Evolutionary conservation across 2,329 filamentous ascomycete species (phyloP).

Genomic region (Fusarium nelsonii): DNA sequence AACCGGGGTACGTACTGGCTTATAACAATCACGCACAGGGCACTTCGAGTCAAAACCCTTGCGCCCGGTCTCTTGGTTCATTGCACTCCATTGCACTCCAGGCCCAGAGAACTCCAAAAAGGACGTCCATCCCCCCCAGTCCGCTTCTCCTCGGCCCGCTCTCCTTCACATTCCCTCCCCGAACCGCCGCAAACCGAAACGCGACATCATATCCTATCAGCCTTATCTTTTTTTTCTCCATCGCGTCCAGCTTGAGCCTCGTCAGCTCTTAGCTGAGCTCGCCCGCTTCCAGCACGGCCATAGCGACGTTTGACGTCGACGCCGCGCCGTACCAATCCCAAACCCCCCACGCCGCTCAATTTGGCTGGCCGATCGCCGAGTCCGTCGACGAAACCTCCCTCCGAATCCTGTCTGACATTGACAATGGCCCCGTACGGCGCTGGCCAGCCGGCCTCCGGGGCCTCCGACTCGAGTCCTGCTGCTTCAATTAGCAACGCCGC

Average conservation of each 20-base stretch:
- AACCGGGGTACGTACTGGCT: conserved; percentile 36
- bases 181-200: conserved; percentile 55
- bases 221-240: conserved; percentile 19
- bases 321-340: conserved; percentile 15
- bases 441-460: conserved; percentile 38
- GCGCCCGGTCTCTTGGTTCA: conserved; percentile 7
- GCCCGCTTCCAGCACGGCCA: conserved; percentile 27
- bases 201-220: conserved; percentile 33
- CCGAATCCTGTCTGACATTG: conserved; percentile 6
- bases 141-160: conserved; percentile 47
- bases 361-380: conserved; percentile 22
- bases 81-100: conserved; percentile 11
- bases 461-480: conserved; percentile 45
- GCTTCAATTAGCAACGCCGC: conserved; percentile 41
- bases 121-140: conserved; percentile 39
- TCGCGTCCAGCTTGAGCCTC: conserved; percentile 15
- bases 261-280: conserved; percentile 25
- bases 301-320: conserved; percentile 17
- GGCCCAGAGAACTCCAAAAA: conserved; percentile 46
- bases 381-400: conserved; percentile 16
- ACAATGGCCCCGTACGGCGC: conserved; percentile 46
- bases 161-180: conserved; percentile 45
- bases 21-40: conserved; percentile 19
- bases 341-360: conserved; percentile 20
- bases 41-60: conserved; percentile 34